These are phyloP conservation scores for Cornus florida DNA, from an alignment of 148 eudicot genomes.

Conservation along the genomic window DNA sequence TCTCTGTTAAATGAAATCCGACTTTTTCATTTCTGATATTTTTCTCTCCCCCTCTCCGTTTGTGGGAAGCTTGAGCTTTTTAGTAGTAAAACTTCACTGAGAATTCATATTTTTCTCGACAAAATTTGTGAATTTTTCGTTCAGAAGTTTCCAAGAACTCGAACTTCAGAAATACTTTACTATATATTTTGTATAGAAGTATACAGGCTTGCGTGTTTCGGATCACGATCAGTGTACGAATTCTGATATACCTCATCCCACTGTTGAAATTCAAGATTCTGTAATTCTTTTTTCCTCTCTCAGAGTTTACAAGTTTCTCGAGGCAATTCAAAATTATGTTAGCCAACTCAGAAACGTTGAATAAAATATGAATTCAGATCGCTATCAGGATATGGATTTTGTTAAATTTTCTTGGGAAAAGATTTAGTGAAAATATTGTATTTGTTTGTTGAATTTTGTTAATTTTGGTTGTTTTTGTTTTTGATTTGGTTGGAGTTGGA, in stretches of 20 bases:
- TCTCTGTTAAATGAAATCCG: not conserved
- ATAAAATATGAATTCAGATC: not conserved
- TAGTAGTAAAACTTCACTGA: not conserved
- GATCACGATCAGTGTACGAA: constrained; percentile 5
- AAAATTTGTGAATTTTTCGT: not conserved
- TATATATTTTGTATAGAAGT: too few species aligned
- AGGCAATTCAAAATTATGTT: not conserved
- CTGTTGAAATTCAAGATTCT: not conserved
- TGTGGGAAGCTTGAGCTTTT: not conserved
- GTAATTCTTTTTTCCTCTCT: not conserved
- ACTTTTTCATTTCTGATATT: not conserved
- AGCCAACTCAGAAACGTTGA: not conserved
- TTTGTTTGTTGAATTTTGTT: constrained; percentile 8
- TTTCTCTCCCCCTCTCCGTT: not conserved
- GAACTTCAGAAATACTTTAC: not conserved
- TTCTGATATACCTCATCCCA: not conserved
- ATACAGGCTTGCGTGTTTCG: not conserved
- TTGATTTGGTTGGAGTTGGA: not conserved
- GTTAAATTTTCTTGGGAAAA: not conserved
- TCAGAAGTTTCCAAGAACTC: not conserved
- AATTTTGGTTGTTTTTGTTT: not conserved
- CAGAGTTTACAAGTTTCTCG: not conserved
- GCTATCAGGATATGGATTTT: not conserved
- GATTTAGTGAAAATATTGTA: not conserved
- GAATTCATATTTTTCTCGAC: not conserved